phyloP scores from a whole-genome alignment of 257 asterid genomes.

The Cordia subcordata region DNA sequence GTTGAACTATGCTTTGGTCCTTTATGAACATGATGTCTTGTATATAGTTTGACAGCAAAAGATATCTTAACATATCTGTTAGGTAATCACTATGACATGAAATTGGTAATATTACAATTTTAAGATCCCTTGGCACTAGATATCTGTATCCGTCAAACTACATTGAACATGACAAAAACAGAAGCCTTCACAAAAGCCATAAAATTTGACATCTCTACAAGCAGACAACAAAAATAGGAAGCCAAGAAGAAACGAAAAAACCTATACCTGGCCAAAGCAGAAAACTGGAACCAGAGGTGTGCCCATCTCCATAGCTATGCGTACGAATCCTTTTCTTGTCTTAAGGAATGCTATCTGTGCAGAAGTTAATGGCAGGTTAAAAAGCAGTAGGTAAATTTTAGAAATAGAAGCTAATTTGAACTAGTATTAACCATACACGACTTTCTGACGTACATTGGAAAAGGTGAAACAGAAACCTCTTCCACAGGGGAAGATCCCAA shows the following conservation, averaged over 20 bases:
- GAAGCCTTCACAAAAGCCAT: too few relatives aligned
- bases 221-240: not conserved
- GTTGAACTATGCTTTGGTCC: too few relatives aligned
- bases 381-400: conserved; percentile 2
- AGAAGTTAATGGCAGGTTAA: conserved; percentile 13
- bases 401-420: not conserved
- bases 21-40: too few relatives aligned
- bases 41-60: too few relatives aligned
- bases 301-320: conserved; percentile 81
- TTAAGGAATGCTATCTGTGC: conserved; percentile 58
- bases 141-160: too few relatives aligned
- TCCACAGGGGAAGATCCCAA: too few relatives aligned
- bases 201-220: too few relatives aligned
- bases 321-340: conserved; percentile 79
- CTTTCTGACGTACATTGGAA: not conserved
- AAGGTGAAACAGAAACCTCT: conserved; percentile 7
- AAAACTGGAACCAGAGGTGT: conserved; percentile 97
- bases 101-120: too few relatives aligned
- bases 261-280: conserved; percentile 88
- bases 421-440: not conserved
- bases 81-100: too few relatives aligned
- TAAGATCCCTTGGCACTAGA: too few relatives aligned
- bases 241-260: not conserved
- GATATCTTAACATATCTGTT: too few relatives aligned
- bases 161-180: too few relatives aligned